phyloP scores from a whole-genome alignment of 495 filamentous ascomycete species.

The Xylaria curta region DNA sequence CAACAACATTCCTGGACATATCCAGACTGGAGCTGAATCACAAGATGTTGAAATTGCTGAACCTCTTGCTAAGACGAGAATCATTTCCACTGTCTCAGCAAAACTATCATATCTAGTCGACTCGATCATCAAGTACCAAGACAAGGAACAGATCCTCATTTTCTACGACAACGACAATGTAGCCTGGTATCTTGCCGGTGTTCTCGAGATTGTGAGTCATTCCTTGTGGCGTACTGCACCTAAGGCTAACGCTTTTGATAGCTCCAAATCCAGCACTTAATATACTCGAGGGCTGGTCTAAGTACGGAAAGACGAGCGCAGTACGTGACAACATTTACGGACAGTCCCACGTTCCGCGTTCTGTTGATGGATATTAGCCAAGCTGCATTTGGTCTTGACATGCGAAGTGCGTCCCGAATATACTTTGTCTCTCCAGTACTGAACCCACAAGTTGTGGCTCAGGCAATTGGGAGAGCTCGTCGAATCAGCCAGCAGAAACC shows the following conservation, averaged over 20 bases:
- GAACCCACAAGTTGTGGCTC: constrained; percentile 83
- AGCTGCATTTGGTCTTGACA: constrained; percentile 86
- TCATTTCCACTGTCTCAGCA: constrained; percentile 81
- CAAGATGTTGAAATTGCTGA: constrained; percentile 43
- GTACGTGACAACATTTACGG: constrained; percentile 80
- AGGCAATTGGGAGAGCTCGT: constrained; percentile 90
- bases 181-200: constrained; percentile 81
- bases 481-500: constrained; percentile 83
- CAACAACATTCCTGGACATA: background rate
- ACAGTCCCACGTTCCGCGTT: constrained; percentile 65
- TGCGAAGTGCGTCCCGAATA: constrained; percentile 81
- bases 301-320: constrained; percentile 64
- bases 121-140: constrained; percentile 67
- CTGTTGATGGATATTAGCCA: constrained; percentile 89
- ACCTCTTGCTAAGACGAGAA: constrained; percentile 63
- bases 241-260: constrained; percentile 34
- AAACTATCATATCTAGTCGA: constrained; percentile 89
- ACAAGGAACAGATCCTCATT: constrained; percentile 82
- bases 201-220: constrained; percentile 68
- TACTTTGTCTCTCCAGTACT: constrained; percentile 92
- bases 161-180: constrained; percentile 91
- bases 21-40: background rate
- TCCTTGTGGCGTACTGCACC: background rate
- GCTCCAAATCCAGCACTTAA: constrained; percentile 76
- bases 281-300: constrained; percentile 75